Conservation (phyloP, 1,139 yeast genomes). For the Nadsonia starkeyi-henricii region DNA sequence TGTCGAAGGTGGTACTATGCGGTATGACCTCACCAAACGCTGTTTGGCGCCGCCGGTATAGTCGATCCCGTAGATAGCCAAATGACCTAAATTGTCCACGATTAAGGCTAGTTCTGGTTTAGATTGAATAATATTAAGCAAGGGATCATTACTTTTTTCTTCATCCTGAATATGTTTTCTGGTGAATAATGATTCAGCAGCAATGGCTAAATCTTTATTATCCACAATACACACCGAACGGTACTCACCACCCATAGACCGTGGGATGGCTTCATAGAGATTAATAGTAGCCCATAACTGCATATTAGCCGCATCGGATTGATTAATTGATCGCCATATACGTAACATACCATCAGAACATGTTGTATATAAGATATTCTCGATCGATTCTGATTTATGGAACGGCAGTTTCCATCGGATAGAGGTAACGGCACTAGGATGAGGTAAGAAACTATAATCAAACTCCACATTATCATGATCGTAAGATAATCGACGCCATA, state of each 20-base stretch:
- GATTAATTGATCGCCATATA: constrained; percentile 34
- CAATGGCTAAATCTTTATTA: not conserved
- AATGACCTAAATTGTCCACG: not conserved
- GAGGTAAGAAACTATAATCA: constrained; percentile 56
- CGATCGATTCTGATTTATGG: constrained; percentile 15
- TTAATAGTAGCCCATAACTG: constrained; percentile 36
- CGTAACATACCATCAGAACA: constrained; percentile 43
- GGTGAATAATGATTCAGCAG: not conserved
- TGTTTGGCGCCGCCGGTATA: not conserved
- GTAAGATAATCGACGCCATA: constrained; percentile 67
- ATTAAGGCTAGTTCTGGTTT: not conserved
- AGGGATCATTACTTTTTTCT: not conserved
- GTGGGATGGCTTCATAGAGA: constrained; percentile 17
- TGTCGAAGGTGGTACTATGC: constrained; percentile 1
- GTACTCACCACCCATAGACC: not conserved
- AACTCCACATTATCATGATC: constrained; percentile 55
- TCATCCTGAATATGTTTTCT: not conserved
- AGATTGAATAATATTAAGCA: not conserved
- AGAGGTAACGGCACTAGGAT: constrained; percentile 42
- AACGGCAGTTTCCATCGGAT: constrained; percentile 20
- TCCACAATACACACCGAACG: not conserved
- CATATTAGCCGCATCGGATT: not conserved
- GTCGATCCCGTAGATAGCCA: not conserved
- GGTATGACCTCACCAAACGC: not conserved
- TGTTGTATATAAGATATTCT: constrained; percentile 43